Evolutionary conservation across 495 filamentous ascomycete species (phyloP).

Genomic region (Xylaria intraflava): DNA sequence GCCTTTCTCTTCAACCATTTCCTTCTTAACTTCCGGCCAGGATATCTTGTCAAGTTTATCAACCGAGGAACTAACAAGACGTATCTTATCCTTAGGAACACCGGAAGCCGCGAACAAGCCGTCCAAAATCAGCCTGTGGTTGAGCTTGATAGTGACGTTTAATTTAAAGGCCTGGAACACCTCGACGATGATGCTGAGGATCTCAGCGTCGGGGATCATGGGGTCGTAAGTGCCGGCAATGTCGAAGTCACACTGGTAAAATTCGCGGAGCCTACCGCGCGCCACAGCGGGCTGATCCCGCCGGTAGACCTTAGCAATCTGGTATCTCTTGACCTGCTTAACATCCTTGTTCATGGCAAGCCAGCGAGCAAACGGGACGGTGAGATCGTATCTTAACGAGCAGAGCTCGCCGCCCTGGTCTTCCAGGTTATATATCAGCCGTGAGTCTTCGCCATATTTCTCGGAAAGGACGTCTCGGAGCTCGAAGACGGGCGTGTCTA

Average conservation of each 20-base stretch:
- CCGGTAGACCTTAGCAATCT: constrained; percentile 76
- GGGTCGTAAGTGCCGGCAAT: constrained; percentile 69
- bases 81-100: constrained; percentile 65
- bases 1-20: constrained; percentile 76
- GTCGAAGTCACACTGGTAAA: constrained; percentile 84
- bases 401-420: constrained; percentile 89
- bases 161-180: constrained; percentile 61
- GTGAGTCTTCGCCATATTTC: constrained; percentile 79
- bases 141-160: constrained; percentile 65
- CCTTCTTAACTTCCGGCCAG: constrained; percentile 69
- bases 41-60: constrained; percentile 77
- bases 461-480: constrained; percentile 64
- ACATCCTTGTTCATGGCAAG: constrained; percentile 76
- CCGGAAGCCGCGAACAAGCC: constrained; percentile 72
- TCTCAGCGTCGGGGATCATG: constrained; percentile 77
- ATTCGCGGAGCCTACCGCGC: constrained; percentile 76
- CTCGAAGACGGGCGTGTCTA: constrained; percentile 46
- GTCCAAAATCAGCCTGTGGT: constrained; percentile 74
- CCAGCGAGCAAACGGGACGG: constrained; percentile 88
- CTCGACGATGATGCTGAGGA: constrained; percentile 64
- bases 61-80: constrained; percentile 67
- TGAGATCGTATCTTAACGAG: constrained; percentile 74
- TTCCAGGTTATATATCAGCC: constrained; percentile 80
- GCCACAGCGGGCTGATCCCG: constrained; percentile 58
- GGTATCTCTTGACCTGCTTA: constrained; percentile 78